phyloP scores from a whole-genome alignment of 2,329 filamentous ascomycete genomes.

The Fusarium zealandicum region DNA sequence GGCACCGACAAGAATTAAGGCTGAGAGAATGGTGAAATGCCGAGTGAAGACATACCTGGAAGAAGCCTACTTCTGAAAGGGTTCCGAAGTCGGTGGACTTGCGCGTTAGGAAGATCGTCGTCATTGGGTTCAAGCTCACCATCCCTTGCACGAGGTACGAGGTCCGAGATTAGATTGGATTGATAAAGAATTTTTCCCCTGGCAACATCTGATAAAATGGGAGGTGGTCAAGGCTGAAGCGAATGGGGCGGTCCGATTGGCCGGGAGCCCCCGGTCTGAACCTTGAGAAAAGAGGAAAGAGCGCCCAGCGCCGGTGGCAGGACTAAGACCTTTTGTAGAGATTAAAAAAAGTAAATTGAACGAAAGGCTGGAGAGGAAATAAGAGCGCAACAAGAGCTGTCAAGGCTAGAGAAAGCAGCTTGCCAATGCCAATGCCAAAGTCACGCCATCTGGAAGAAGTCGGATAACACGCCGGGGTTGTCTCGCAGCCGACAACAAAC shows the following conservation, averaged over 20 bases:
- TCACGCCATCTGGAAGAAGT: background rate
- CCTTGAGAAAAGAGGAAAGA: constrained; percentile 17
- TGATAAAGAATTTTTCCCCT: constrained; percentile 37
- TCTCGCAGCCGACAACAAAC: too few relatives aligned
- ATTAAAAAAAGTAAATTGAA: background rate
- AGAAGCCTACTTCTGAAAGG: background rate
- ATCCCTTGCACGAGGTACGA: constrained; percentile 6
- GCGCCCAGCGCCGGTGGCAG: background rate
- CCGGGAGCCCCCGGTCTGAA: background rate
- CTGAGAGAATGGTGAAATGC: constrained; percentile 11
- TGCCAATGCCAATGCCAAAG: background rate
- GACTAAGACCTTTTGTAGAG: background rate
- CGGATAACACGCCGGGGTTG: background rate
- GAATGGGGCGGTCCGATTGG: constrained; percentile 34
- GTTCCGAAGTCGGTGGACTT: constrained; percentile 34
- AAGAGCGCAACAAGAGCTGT: background rate
- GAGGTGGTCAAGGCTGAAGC: constrained; percentile 13
- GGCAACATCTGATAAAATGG: constrained; percentile 28
- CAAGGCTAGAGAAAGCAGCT: background rate
- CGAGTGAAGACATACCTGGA: constrained; percentile 4
- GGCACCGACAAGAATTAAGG: constrained; percentile 5
- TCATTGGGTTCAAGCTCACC: constrained; percentile 18
- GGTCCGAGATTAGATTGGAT: constrained; percentile 43
- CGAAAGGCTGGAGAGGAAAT: background rate
- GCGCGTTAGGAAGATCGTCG: background rate